Percentiles rank a stretch among this genome's conserved stretches.
These are phyloP conservation scores for Uromyces viciae-fabae DNA, from an alignment of 1,284 basidiomycete species.

Conservation along the genomic window DNA sequence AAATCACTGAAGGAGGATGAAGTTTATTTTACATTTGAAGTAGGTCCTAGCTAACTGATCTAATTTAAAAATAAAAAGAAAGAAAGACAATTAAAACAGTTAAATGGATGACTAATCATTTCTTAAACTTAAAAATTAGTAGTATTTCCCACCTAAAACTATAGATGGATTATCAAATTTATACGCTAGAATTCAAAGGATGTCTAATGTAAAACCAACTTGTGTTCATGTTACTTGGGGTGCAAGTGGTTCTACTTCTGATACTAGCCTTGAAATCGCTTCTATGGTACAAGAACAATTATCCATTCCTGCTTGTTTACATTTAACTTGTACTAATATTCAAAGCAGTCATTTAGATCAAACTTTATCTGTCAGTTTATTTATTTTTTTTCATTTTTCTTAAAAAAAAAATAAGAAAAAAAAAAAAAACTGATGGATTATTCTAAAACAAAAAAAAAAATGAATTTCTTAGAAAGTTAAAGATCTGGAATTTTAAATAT, in stretches of 20 bases:
- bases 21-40: constrained; percentile 38
- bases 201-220: constrained; percentile 67
- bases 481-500: constrained; percentile 80
- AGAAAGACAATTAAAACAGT: constrained; percentile 25
- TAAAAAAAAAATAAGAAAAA: constrained; percentile 4
- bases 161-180: constrained; percentile 86
- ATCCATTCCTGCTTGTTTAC: constrained; percentile 82
- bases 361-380: constrained; percentile 59
- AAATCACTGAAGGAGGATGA: not conserved
- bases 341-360: constrained; percentile 78
- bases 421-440: not conserved
- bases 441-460: not conserved
- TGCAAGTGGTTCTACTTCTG: constrained; percentile 87
- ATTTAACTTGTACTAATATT: constrained; percentile 98
- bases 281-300: constrained; percentile 67
- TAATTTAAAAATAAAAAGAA: not conserved
- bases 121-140: constrained; percentile 53
- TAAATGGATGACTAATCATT: too few relatives aligned
- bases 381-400: not conserved
- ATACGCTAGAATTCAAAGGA: constrained; percentile 70
- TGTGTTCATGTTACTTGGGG: constrained; percentile 92
- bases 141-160: constrained; percentile 93
- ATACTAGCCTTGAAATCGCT: constrained; percentile 74
- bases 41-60: not conserved
- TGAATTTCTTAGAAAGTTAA: constrained; percentile 73